Percentiles rank a stretch among this genome's conserved stretches.
phyloP scores from a whole-genome alignment of 2,329 filamentous ascomycete genomes.

The Paecilomyces variotii region DNA sequence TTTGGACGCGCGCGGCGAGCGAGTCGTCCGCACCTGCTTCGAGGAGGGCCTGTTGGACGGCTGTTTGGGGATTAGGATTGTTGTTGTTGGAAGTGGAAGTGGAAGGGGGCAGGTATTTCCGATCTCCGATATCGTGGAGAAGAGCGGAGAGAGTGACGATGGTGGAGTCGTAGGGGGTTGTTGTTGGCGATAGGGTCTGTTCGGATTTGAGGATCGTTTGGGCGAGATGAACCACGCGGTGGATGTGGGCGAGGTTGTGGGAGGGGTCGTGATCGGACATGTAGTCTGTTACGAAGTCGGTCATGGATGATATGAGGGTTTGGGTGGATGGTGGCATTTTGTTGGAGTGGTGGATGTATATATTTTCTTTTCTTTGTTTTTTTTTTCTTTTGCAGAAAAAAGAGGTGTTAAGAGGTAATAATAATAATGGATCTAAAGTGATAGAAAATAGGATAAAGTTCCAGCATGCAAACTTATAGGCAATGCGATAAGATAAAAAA shows the following conservation, averaged over 20 bases:
- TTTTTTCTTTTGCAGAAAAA: constrained; percentile 6
- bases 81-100: neutral
- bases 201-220: constrained; percentile 54
- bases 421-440: too few relatives aligned
- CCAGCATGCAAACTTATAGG: too few relatives aligned
- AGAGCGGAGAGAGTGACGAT: constrained; percentile 63
- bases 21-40: constrained; percentile 44
- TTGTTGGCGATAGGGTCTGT: constrained; percentile 17
- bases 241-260: constrained; percentile 80
- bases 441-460: too few relatives aligned
- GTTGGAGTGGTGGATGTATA: too few relatives aligned
- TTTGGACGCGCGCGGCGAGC: constrained; percentile 61
- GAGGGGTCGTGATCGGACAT: constrained; percentile 73
- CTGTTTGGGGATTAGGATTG: constrained; percentile 14
- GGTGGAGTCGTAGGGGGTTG: constrained; percentile 40
- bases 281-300: constrained; percentile 58
- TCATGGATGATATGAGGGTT: constrained; percentile 49
- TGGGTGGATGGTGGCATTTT: constrained; percentile 3
- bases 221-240: constrained; percentile 68
- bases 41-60: constrained; percentile 20
- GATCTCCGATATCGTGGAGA: constrained; percentile 83
- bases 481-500: too few relatives aligned
- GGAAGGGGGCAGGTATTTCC: constrained; percentile 58
- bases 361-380: constrained; percentile 7
- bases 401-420: too few relatives aligned